These are phyloP conservation scores for Mortierella sp. DNA, from an alignment of 371 early-diverging fungal species.

Conservation along the genomic window DNA sequence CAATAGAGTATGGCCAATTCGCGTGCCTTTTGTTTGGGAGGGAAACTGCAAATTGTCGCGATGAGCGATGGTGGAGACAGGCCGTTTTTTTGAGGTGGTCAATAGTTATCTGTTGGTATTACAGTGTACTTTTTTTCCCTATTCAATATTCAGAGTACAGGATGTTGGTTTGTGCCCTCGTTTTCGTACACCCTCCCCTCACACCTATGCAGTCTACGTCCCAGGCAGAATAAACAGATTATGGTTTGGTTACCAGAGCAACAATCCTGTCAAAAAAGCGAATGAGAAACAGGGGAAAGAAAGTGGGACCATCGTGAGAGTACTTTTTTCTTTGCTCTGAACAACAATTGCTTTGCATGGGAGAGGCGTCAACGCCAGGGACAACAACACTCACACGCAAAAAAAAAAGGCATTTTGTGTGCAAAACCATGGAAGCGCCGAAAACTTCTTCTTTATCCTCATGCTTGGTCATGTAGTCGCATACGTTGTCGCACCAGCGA, in stretches of 20 bases:
- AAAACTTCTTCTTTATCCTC: background rate
- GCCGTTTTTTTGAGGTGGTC: background rate
- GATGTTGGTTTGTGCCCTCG: constrained; percentile 29
- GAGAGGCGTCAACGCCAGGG: background rate
- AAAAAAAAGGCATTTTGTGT: background rate
- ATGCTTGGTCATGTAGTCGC: constrained; percentile 13
- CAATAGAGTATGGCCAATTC: background rate
- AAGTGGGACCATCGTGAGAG: background rate
- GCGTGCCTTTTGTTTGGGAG: background rate
- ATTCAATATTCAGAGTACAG: background rate
- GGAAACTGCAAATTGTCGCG: background rate
- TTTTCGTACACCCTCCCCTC: constrained; percentile 17
- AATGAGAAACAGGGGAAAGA: background rate
- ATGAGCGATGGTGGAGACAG: background rate
- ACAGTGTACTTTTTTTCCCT: background rate
- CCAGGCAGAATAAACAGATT: background rate
- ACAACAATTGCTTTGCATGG: background rate
- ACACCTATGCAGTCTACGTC: background rate
- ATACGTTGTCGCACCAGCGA: background rate
- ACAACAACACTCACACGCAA: background rate
- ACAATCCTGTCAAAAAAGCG: background rate
- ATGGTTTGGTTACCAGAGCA: background rate
- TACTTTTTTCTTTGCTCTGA: background rate
- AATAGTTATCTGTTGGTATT: background rate
- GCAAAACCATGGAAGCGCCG: background rate